Base-by-base conservation (phyloP, 345 rosid genomes). In the Melaleuca quinquenervia region DNA sequence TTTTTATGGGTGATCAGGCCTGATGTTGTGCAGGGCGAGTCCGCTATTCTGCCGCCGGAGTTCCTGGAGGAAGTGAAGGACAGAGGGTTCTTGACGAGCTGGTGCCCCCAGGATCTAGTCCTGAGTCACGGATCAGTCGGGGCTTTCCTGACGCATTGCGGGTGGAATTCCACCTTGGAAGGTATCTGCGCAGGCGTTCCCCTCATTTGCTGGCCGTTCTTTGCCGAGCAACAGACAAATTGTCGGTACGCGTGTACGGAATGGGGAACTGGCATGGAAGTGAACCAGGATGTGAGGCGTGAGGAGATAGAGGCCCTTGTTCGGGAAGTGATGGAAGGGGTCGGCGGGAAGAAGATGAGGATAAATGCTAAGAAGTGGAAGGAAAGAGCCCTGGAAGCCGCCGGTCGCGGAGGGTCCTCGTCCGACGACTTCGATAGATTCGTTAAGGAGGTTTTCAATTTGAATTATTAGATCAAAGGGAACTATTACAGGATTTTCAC, bases 121-220 rank as follows among this genome's bases (percentile, higher is more conserved):
- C 88, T 91, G 16, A 82, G 78, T 2, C 92, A 89, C 32, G 87
- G 84, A 11, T 62, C 92, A 0, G 85, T 91, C 9, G 89, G 89
- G 3, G 88, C 82, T 82, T 91, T 91, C 64, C 50, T 90, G 1
- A 91, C 85, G 27, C 90, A 90, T 21, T 88, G 91, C 5, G 88
- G 91, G 15, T 90, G 91, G 90, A 91, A 91, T 74, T 91, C 91
- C 9, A 56, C 24, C 5, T 1, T 88, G 78, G 92, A 88, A 85
- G 44, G 86, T 26, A 50, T 90, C 21, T 50, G 84, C 41, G 85
- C 49, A 13, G 91, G 91, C 0, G 74, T 83, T 26, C 88, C 90
- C 1, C n/a, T 91, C 27, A 82, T 88, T 15, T 88, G 90, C 41
- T 87, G 90, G 91, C 93, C 90, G 0, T 90, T 85, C 50, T 89